phyloP scores from a whole-genome alignment of 2,329 filamentous ascomycete genomes.

The Fusarium denticulatum region DNA sequence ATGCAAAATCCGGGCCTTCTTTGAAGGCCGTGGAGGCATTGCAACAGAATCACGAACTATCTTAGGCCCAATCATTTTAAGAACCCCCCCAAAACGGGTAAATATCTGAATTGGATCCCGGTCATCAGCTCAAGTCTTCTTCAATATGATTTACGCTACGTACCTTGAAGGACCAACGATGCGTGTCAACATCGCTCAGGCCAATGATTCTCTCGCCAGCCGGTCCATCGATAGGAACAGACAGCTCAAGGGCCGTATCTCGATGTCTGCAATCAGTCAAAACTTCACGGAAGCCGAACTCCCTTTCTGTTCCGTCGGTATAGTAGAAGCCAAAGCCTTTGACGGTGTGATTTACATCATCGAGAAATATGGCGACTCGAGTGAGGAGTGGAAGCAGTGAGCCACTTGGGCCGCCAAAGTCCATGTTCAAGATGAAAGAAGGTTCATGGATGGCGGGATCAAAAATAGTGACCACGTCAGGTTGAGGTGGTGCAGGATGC shows the following conservation, averaged over 20 bases:
- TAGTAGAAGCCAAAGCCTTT: slow-evolving; percentile 11
- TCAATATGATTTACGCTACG: rapidly evolving
- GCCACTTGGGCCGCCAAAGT: slow-evolving; percentile 2
- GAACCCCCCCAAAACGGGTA: not conserved
- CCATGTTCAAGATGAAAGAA: slow-evolving; percentile 1
- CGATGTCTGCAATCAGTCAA: no score
- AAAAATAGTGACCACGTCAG: rapidly evolving
- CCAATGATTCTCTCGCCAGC: slow-evolving; percentile 3
- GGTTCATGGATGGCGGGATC: not conserved
- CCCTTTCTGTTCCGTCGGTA: not conserved
- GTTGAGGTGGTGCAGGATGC: not conserved
- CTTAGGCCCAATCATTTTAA: rapidly evolving
- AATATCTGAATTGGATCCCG: not conserved
- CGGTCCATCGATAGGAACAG: not conserved
- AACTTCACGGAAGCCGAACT: not conserved
- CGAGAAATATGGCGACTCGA: not conserved
- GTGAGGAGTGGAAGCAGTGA: not conserved
- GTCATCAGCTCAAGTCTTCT: no score
- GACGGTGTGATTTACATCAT: rapidly evolving
- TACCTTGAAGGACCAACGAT: not conserved
- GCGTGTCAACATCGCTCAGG: no score
- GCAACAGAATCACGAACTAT: no score
- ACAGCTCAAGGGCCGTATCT: no score
- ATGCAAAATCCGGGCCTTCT: not conserved
- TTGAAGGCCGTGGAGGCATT: no score